Conservation (phyloP, 225 moss, liverwort and hornwort species). For the Pseudoscleropodium purum region DNA sequence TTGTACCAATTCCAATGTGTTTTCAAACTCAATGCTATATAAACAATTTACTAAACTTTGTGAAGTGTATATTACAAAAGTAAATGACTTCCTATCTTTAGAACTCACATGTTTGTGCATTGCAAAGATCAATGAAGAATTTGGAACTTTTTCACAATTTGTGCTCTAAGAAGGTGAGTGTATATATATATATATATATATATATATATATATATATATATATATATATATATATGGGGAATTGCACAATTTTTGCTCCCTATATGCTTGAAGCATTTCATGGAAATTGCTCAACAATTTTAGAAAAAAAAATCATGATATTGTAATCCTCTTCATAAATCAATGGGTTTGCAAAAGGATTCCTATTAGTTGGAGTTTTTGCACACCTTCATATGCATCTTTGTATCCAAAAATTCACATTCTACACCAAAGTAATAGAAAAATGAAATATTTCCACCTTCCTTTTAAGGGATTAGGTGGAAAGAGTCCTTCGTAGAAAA, state of each 20-base stretch:
- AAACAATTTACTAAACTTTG: neutral
- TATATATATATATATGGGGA: neutral
- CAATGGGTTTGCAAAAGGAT: neutral
- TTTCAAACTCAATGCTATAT: neutral
- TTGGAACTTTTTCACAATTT: neutral
- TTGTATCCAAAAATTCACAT: neutral
- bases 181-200: too few relatives aligned
- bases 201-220: too few relatives aligned
- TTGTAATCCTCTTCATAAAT: rapidly evolving
- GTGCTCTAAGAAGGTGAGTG: rapidly evolving
- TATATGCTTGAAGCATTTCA: neutral
- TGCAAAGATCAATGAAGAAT: neutral
- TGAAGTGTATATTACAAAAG: rapidly evolving
- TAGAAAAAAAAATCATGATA: neutral
- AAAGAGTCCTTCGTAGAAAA: neutral
- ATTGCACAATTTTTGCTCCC: neutral
- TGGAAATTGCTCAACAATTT: neutral
- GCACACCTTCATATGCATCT: neutral
- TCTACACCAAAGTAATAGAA: neutral
- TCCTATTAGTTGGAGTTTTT: neutral
- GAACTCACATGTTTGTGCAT: rapidly evolving
- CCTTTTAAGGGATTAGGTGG: neutral
- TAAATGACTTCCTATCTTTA: rapidly evolving
- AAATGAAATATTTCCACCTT: neutral
- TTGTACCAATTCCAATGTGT: neutral